Percentiles rank a stretch among this genome's conserved stretches.
Conservation (phyloP, 2,329 filamentous ascomycete genomes). For the Fusarium phyllophilum region DNA sequence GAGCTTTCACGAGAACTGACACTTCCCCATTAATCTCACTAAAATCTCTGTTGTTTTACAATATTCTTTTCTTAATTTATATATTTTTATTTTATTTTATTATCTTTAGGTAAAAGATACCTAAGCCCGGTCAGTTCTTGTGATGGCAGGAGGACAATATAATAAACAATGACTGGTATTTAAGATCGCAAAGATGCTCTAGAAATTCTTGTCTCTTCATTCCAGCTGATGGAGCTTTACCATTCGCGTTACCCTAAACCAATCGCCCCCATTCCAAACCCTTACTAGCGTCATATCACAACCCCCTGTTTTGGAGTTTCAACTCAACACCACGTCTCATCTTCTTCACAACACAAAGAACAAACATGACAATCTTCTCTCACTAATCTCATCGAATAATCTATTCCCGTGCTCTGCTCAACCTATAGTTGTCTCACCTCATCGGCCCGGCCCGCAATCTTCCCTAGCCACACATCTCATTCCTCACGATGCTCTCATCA, state of each 20-base stretch:
- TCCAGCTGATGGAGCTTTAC: neutral
- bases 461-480: slow-evolving; percentile 15
- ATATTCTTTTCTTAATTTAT: too few species aligned
- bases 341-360: slow-evolving; percentile 14
- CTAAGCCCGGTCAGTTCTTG: too few species aligned
- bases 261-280: slow-evolving; percentile 29
- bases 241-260: slow-evolving; percentile 17
- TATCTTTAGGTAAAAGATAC: too few species aligned
- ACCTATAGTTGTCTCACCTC: neutral
- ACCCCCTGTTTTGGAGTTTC: slow-evolving; percentile 28
- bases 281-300: slow-evolving; percentile 19
- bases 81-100: too few species aligned
- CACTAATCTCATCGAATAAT: neutral
- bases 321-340: slow-evolving; percentile 37
- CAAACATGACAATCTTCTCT: neutral
- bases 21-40: too few species aligned
- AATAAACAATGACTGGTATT: too few species aligned
- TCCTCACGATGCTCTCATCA: slow-evolving; percentile 61
- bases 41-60: too few species aligned
- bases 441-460: neutral
- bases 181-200: neutral
- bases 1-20: too few species aligned
- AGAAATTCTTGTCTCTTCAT: neutral
- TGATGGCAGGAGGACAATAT: too few species aligned
- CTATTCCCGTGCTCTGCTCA: neutral